Evolutionary conservation across 306 rosid genomes (phyloP).

Genomic region (Cucumis cinereus): DNA sequence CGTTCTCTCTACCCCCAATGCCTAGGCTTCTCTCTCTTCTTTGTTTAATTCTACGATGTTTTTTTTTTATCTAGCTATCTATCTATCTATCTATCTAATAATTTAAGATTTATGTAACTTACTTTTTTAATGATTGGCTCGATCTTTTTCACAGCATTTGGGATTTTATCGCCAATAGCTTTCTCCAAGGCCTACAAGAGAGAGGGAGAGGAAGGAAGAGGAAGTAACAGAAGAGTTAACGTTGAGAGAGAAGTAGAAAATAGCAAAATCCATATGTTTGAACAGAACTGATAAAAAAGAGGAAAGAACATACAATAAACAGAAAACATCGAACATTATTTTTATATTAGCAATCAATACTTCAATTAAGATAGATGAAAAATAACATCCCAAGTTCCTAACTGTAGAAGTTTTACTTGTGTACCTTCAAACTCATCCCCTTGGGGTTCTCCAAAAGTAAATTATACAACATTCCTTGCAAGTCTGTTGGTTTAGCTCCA

Average conservation of each 20-base stretch:
- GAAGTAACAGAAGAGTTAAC: neutral
- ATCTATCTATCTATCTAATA: neutral
- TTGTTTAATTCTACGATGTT: too few relatives aligned
- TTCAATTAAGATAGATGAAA: neutral
- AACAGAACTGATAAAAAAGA: neutral
- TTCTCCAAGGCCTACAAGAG: constrained; percentile 65
- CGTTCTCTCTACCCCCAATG: too few relatives aligned
- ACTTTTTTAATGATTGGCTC: constrained; percentile 72
- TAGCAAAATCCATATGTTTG: neutral
- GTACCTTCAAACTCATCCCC: constrained; percentile 76
- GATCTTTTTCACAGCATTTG: constrained; percentile 52
- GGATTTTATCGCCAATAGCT: constrained; percentile 62
- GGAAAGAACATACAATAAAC: neutral
- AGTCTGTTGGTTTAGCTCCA: constrained; percentile 50
- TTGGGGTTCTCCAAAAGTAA: constrained; percentile 67
- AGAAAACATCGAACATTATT: constrained; percentile 3
- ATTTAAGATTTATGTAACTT: constrained; percentile 21
- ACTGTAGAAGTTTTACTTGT: neutral
- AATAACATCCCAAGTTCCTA: neutral
- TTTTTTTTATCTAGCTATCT: too few relatives aligned
- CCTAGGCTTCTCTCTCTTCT: too few relatives aligned
- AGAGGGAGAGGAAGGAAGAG: constrained; percentile 2
- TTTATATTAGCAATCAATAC: neutral
- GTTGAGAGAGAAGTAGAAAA: constrained; percentile 2
- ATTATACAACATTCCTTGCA: constrained; percentile 52